A percentile compares a stretch with the other conserved stretches of the same genome.
phyloP scores from a whole-genome alignment of 2,329 filamentous ascomycete species.

The Ophiostoma piceae region DNA sequence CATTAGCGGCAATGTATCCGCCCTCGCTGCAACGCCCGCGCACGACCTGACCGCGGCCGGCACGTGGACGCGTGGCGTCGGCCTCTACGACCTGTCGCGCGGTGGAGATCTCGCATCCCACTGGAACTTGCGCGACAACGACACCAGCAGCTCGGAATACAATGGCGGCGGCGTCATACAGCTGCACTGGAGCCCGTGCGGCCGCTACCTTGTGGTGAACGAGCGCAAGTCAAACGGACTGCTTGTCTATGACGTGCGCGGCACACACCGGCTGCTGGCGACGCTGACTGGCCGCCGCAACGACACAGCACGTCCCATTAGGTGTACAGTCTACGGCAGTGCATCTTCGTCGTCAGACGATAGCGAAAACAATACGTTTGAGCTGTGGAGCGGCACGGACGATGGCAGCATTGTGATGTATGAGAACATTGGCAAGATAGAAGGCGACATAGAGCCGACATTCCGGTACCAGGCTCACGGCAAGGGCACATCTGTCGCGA shows the following conservation, averaged over 20 bases:
- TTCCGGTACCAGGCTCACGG: slow-evolving; percentile 49
- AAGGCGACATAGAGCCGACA: slow-evolving; percentile 41
- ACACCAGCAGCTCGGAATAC: slow-evolving; percentile 38
- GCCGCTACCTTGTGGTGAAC: slow-evolving; percentile 57
- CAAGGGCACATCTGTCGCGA: slow-evolving; percentile 42
- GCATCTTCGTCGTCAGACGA: not conserved
- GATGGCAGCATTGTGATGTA: slow-evolving; percentile 54
- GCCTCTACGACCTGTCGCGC: slow-evolving; percentile 56
- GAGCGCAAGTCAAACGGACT: slow-evolving; percentile 53
- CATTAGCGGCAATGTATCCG: slow-evolving; percentile 58
- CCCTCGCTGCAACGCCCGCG: slow-evolving; percentile 38
- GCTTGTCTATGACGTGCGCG: slow-evolving; percentile 59
- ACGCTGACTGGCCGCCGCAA: slow-evolving; percentile 48
- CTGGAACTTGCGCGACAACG: slow-evolving; percentile 51
- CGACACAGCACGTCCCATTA: slow-evolving; percentile 51
- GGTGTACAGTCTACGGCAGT: slow-evolving; percentile 48
- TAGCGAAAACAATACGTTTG: slow-evolving; percentile 39
- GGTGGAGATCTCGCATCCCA: slow-evolving; percentile 51
- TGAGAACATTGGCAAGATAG: slow-evolving; percentile 49
- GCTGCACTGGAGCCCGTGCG: slow-evolving; percentile 57
- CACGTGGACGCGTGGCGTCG: slow-evolving; percentile 59
- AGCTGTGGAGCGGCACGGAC: slow-evolving; percentile 57
- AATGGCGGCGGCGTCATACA: slow-evolving; percentile 58
- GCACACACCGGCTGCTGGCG: slow-evolving; percentile 52
- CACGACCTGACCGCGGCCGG: slow-evolving; percentile 52